phyloP scores from a whole-genome alignment of 2,329 filamentous ascomycete genomes.

The Penicillium concentricum region DNA sequence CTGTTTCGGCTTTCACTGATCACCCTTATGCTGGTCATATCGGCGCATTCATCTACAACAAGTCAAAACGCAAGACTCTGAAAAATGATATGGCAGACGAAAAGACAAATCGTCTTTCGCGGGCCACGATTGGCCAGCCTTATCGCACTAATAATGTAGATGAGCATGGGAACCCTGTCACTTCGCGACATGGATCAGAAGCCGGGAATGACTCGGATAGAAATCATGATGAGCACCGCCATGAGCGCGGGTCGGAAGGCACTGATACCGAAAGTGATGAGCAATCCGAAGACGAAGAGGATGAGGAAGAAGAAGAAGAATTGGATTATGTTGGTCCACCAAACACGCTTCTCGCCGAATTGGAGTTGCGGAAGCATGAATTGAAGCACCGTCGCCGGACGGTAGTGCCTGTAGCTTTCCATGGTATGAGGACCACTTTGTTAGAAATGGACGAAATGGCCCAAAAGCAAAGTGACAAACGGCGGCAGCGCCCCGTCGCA shows the following conservation, averaged over 20 bases:
- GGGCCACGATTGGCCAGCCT: conserved; percentile 26
- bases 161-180: not conserved
- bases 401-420: conserved; percentile 55
- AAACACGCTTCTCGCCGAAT: conserved; percentile 86
- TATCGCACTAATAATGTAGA: conserved; percentile 10
- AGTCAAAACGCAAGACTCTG: conserved; percentile 29
- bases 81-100: conserved; percentile 25
- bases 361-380: conserved; percentile 87
- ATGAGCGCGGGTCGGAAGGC: conserved; percentile 8
- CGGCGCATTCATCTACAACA: conserved; percentile 73
- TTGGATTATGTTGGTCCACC: conserved; percentile 66
- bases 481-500: conserved; percentile 71
- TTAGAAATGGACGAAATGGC: conserved; percentile 88
- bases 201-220: conserved; percentile 17
- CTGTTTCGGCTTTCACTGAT: conserved; percentile 87
- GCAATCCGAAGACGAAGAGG: conserved; percentile 32
- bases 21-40: conserved; percentile 77
- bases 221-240: conserved; percentile 12
- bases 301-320: conserved; percentile 46
- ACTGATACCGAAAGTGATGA: conserved; percentile 21
- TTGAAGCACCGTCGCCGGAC: conserved; percentile 76
- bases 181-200: not conserved
- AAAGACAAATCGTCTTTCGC: conserved; percentile 33
- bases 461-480: conserved; percentile 72
- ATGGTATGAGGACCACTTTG: conserved; percentile 84